A percentile compares a stretch with the other conserved stretches of the same genome.
phyloP scores from a whole-genome alignment of 805 yeast genomes.

The Jamesozyma gamospora region DNA sequence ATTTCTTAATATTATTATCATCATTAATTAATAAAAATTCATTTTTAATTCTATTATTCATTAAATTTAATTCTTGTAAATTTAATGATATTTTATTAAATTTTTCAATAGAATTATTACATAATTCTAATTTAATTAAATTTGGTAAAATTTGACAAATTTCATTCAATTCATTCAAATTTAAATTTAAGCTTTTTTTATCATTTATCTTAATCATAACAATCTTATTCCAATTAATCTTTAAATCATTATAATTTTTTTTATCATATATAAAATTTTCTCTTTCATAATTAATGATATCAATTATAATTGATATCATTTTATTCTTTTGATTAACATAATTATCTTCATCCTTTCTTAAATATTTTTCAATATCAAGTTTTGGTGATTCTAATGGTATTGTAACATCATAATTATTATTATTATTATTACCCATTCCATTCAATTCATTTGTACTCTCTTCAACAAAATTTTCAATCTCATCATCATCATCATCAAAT shows the following conservation, averaged over 20 bases:
- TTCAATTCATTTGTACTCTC: background rate
- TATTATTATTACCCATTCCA: background rate
- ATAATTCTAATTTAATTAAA: slow-evolving; percentile 12
- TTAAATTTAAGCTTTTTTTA: slow-evolving; percentile 5
- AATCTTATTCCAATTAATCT: slow-evolving; percentile 10
- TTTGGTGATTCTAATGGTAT: slow-evolving; percentile 20
- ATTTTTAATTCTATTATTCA: slow-evolving; percentile 13
- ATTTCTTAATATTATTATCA: background rate
- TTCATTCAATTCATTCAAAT: slow-evolving; percentile 12
- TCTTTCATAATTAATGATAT: slow-evolving; percentile 3
- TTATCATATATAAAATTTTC: slow-evolving; percentile 3
- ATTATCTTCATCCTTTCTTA: slow-evolving; percentile 1
- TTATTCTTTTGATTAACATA: slow-evolving; percentile 17
- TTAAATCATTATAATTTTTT: background rate
- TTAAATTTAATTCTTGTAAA: slow-evolving; percentile 7
- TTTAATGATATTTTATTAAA: slow-evolving; percentile 12
- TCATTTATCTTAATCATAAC: slow-evolving; percentile 7
- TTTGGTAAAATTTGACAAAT: slow-evolving; percentile 12
- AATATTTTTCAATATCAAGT: slow-evolving; percentile 10
- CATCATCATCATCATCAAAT: background rate
- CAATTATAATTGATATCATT: slow-evolving; percentile 17
- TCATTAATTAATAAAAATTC: slow-evolving; percentile 1
- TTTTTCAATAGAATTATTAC: slow-evolving; percentile 16
- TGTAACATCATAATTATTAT: slow-evolving; percentile 11
- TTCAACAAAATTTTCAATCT: background rate